A percentile compares a stretch with the other conserved stretches of the same genome.
These are phyloP conservation scores for Pyrenopolyporus hunteri DNA, from an alignment of 495 filamentous ascomycete species.

Conservation along the genomic window DNA sequence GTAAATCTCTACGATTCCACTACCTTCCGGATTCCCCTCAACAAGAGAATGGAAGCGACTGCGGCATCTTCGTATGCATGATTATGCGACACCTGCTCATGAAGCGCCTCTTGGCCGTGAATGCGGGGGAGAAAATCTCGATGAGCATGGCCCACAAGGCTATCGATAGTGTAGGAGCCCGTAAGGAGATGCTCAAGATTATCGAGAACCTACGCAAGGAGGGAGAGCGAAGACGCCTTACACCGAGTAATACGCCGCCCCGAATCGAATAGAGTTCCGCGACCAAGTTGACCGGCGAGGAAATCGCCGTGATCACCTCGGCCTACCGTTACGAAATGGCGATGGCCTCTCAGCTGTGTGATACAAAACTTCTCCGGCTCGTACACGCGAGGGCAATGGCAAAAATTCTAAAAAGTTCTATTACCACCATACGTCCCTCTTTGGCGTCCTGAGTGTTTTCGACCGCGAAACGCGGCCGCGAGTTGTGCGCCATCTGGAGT, in stretches of 20 bases:
- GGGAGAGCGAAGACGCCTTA: conserved; percentile 71
- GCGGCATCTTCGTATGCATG: conserved; percentile 95
- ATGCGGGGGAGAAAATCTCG: conserved; percentile 79
- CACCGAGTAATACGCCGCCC: conserved; percentile 37
- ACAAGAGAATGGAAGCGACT: conserved; percentile 91
- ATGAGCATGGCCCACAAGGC: conserved; percentile 86
- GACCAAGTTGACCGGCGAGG: not conserved
- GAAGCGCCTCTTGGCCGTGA: conserved; percentile 77
- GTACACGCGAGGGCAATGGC: too few species aligned
- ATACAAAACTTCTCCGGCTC: too few species aligned
- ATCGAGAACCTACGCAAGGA: conserved; percentile 84
- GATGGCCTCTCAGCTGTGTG: too few species aligned
- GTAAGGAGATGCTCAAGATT: conserved; percentile 88
- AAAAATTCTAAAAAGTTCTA: too few species aligned
- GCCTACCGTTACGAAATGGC: too few species aligned
- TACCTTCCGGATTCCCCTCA: conserved; percentile 85
- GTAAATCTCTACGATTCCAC: conserved; percentile 67
- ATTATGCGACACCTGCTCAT: conserved; percentile 88
- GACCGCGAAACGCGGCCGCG: too few species aligned
- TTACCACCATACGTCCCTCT: too few species aligned
- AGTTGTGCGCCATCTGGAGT: not conserved
- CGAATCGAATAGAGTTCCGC: conserved; percentile 38
- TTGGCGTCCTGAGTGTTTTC: too few species aligned
- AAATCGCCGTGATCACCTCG: too few species aligned
- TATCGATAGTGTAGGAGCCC: conserved; percentile 73